Conservation (phyloP, 2,329 filamentous ascomycete species). For the Pseudogymnoascus sp. region DNA sequence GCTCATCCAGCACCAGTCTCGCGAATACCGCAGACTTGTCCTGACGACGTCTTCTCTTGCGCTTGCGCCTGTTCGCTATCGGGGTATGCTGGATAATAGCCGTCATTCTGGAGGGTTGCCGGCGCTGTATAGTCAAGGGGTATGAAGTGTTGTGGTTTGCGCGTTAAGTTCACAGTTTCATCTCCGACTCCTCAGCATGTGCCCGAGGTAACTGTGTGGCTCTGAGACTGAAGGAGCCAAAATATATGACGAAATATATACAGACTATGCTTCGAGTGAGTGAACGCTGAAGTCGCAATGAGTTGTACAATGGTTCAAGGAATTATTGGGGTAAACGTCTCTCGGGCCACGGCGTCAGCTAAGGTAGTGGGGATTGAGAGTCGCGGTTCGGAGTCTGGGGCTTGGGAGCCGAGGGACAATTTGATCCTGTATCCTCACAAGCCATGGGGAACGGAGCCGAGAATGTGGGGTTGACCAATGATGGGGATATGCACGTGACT, state of each 20-base stretch:
- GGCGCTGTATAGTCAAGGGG: conserved; percentile 8
- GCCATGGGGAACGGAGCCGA: not conserved
- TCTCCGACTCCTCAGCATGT: conserved; percentile 1
- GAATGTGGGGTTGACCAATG: conserved; percentile 6
- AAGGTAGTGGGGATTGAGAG: conserved; percentile 4
- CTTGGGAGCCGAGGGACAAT: conserved; percentile 8
- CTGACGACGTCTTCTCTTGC: conserved; percentile 47
- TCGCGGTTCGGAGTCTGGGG: conserved; percentile 5
- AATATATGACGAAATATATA: not conserved
- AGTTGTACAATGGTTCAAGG: not conserved
- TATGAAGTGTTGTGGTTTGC: conserved; percentile 2
- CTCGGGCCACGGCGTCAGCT: conserved; percentile 1
- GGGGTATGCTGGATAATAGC: not conserved
- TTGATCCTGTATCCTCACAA: conserved; percentile 3
- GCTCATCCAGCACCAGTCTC: conserved; percentile 75
- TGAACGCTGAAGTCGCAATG: not conserved
- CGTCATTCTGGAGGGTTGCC: not conserved
- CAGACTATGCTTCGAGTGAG: not conserved
- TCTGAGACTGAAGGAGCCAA: not conserved
- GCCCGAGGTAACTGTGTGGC: not conserved
- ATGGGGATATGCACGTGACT: not conserved
- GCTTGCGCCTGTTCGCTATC: conserved; percentile 28
- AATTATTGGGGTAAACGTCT: conserved; percentile 6
- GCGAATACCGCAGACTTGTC: conserved; percentile 73
- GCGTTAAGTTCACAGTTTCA: not conserved